Percentiles rank a stretch among this genome's conserved stretches.
These are phyloP conservation scores for Sordariomycetes sp. DNA, from an alignment of 2,329 filamentous ascomycete species.

Conservation along the genomic window DNA sequence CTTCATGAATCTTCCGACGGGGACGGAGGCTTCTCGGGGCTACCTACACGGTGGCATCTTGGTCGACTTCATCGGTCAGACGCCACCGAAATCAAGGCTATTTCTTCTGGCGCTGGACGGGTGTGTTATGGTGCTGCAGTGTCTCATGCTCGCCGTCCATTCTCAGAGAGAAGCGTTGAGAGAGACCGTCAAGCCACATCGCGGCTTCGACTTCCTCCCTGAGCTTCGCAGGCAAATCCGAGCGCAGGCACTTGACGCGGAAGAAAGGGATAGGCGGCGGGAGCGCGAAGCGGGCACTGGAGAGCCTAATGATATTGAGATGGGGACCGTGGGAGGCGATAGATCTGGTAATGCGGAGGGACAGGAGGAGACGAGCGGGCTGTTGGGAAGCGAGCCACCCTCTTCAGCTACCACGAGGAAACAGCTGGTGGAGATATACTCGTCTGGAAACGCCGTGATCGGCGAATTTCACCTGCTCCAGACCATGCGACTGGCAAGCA, in stretches of 20 bases:
- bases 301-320: conserved; percentile 27
- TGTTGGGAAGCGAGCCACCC: conserved; percentile 9
- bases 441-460: conserved; percentile 43
- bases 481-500: conserved; percentile 30
- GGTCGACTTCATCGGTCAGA: conserved; percentile 59
- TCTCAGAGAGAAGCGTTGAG: conserved; percentile 10
- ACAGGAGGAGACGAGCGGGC: conserved; percentile 10
- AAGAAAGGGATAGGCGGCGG: conserved; percentile 29
- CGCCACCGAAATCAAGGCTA: conserved; percentile 45
- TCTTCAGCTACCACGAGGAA: conserved; percentile 16
- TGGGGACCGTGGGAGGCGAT: conserved; percentile 24
- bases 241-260: conserved; percentile 41
- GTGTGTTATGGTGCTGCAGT: conserved; percentile 45
- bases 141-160: conserved; percentile 53
- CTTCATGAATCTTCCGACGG: conserved; percentile 40
- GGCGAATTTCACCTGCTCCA: conserved; percentile 42
- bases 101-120: conserved; percentile 46
- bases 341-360: conserved; percentile 11
- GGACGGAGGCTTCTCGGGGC: conserved; percentile 50
- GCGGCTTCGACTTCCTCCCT: conserved; percentile 3
- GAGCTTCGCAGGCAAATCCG: conserved; percentile 1
- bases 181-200: conserved; percentile 1
- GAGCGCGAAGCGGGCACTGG: background rate
- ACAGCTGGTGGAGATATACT: conserved; percentile 35
- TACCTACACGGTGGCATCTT: conserved; percentile 59